A percentile compares a stretch with the other conserved stretches of the same genome.
Conservation (phyloP, 75 land plant genomes). For the Chamaecyparis obtusa region DNA sequence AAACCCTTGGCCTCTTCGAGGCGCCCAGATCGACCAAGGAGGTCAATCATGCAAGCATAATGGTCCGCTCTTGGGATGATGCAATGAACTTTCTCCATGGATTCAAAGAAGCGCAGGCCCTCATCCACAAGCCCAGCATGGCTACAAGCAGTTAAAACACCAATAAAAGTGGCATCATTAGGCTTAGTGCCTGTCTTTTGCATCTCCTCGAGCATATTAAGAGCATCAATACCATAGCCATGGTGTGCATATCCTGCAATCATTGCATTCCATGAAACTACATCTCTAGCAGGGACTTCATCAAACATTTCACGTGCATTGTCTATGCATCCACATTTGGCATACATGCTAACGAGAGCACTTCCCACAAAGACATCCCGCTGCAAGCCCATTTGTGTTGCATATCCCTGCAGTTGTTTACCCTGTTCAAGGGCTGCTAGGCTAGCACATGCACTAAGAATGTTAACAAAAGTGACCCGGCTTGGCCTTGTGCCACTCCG, state of each 20-base stretch:
- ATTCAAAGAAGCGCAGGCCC: neutral
- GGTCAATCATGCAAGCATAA: conserved; percentile 6
- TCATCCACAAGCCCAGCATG: conserved; percentile 9
- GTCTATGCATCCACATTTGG: conserved; percentile 19
- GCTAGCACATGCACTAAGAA: conserved; percentile 12
- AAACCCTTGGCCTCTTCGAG: neutral
- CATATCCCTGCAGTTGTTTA: conserved; percentile 32
- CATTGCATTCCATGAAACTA: conserved; percentile 36
- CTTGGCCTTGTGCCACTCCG: neutral
- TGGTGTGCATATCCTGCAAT: conserved; percentile 23
- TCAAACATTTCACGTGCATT: conserved; percentile 20
- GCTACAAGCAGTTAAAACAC: neutral
- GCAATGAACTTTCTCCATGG: conserved; percentile 2
- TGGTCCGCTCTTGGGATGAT: conserved; percentile 7
- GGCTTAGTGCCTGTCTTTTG: conserved; percentile 12
- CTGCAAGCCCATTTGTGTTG: conserved; percentile 20
- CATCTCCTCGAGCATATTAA: conserved; percentile 27
- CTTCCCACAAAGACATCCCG: conserved; percentile 20
- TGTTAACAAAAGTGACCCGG: conserved; percentile 2
- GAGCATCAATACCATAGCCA: conserved; percentile 18
- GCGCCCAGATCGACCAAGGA: neutral
- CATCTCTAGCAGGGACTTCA: conserved; percentile 15
- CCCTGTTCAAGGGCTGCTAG: conserved; percentile 11
- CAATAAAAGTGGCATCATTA: conserved; percentile 22
- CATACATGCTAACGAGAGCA: conserved; percentile 40